These are phyloP conservation scores for Herpetospermum pedunculosum DNA, from an alignment of 306 rosid species.

Conservation along the genomic window DNA sequence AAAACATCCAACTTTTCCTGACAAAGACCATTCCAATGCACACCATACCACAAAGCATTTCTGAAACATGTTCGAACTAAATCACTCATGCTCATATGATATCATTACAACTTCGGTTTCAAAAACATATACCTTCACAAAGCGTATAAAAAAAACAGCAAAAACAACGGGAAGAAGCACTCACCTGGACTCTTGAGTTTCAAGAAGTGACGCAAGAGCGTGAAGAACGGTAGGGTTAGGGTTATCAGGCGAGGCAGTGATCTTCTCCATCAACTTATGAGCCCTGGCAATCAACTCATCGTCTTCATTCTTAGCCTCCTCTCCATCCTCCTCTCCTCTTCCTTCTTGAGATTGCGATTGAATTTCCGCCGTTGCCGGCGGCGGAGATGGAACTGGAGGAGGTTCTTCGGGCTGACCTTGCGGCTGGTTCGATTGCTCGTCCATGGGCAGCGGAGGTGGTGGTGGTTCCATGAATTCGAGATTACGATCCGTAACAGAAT, in stretches of 20 bases:
- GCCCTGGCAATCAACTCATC: slow-evolving; percentile 66
- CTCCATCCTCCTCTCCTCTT: slow-evolving; percentile 42
- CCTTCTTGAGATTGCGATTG: slow-evolving; percentile 24
- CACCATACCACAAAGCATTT: neutral
- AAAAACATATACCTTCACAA: neutral
- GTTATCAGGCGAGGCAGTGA: slow-evolving; percentile 58
- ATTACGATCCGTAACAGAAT: slow-evolving; percentile 1
- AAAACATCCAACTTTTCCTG: neutral
- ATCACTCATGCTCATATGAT: neutral
- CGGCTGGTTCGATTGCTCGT: slow-evolving; percentile 30
- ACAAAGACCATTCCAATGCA: neutral
- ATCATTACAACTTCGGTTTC: neutral
- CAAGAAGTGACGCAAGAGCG: slow-evolving; percentile 77
- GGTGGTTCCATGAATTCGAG: slow-evolving; percentile 26
- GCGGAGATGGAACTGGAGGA: slow-evolving; percentile 13
- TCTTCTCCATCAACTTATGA: slow-evolving; percentile 68
- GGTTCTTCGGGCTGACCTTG: slow-evolving; percentile 16
- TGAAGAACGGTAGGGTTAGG: slow-evolving; percentile 67
- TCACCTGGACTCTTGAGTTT: slow-evolving; percentile 67
- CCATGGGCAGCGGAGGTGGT: too few species aligned
- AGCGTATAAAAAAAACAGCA: neutral
- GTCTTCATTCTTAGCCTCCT: slow-evolving; percentile 62
- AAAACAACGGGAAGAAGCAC: neutral
- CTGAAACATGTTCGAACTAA: neutral
- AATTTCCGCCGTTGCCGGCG: slow-evolving; percentile 22